Evolutionary conservation across 2,329 filamentous ascomycete genomes (phyloP).

Genomic region (Scortechinia acanthostroma): DNA sequence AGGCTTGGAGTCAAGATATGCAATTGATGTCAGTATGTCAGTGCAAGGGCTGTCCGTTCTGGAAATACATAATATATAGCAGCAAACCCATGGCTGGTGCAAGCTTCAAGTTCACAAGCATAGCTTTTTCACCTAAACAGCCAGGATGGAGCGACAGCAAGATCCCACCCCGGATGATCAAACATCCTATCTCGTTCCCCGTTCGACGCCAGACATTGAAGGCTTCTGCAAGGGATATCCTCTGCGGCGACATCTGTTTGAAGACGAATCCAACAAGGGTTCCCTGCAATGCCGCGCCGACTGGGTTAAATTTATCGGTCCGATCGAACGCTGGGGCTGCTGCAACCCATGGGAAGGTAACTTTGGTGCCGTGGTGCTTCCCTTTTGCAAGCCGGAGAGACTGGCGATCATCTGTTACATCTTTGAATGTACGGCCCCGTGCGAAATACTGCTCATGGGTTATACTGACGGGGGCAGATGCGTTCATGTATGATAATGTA

Average conservation of each 20-base stretch:
- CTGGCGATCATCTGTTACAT: background rate
- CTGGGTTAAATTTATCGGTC: background rate
- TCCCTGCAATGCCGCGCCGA: background rate
- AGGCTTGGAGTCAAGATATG: too few species aligned
- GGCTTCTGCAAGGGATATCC: background rate
- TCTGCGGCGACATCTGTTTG: background rate
- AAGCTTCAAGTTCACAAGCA: too few species aligned
- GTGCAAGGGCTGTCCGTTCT: too few species aligned
- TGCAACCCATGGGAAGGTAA: background rate
- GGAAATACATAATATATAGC: too few species aligned
- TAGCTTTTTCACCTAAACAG: background rate
- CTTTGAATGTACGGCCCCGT: background rate
- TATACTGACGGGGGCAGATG: too few species aligned
- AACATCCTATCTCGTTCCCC: background rate
- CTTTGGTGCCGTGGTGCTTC: background rate
- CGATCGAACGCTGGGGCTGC: slow-evolving; percentile 2
- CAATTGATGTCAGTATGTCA: too few species aligned
- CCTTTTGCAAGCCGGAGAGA: background rate
- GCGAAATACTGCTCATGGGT: too few species aligned
- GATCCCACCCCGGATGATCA: background rate
- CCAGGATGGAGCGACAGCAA: background rate
- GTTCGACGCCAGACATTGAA: background rate
- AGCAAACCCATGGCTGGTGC: too few species aligned
- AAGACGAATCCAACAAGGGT: background rate
- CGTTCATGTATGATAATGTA: background rate